phyloP scores from a whole-genome alignment of 2,329 filamentous ascomycete genomes.

The Nemania abortiva region DNA sequence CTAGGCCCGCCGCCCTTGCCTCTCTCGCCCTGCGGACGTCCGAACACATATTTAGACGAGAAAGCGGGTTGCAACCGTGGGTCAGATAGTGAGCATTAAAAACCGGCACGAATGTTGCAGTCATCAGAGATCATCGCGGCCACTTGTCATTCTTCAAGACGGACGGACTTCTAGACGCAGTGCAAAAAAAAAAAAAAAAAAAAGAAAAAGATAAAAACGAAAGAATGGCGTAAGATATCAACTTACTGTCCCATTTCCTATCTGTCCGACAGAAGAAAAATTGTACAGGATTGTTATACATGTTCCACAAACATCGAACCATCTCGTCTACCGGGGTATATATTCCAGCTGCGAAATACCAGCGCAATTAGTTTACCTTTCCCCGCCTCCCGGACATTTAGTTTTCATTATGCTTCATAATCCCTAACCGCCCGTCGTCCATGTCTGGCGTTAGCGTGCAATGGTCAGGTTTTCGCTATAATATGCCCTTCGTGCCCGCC shows the following conservation, averaged over 20 bases:
- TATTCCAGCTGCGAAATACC: slow-evolving; percentile 27
- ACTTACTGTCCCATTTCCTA: slow-evolving; percentile 3
- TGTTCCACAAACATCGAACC: slow-evolving; percentile 29
- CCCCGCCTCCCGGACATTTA: slow-evolving; percentile 8
- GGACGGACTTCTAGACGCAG: neutral
- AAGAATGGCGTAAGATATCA: too few relatives aligned
- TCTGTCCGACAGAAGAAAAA: neutral
- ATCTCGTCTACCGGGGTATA: slow-evolving; percentile 32
- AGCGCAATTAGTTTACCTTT: slow-evolving; percentile 16
- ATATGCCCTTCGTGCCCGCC: too few relatives aligned
- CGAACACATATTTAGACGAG: neutral
- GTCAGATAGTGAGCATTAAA: neutral
- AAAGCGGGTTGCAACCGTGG: neutral
- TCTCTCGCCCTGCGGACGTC: neutral
- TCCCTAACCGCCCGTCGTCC: neutral
- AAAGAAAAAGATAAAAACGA: too few relatives aligned
- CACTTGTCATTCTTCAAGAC: neutral
- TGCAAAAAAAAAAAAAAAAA: too few relatives aligned
- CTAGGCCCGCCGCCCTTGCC: neutral
- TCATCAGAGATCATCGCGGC: neutral
- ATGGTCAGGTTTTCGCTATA: slow-evolving; percentile 6
- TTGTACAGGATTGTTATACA: slow-evolving; percentile 19
- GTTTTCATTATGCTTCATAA: slow-evolving; percentile 22
- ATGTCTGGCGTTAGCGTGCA: neutral
- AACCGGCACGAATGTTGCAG: neutral